Evolutionary conservation across 768 basidiomycete genomes (phyloP).

Genomic region (Clitopilus passeckerianus): DNA sequence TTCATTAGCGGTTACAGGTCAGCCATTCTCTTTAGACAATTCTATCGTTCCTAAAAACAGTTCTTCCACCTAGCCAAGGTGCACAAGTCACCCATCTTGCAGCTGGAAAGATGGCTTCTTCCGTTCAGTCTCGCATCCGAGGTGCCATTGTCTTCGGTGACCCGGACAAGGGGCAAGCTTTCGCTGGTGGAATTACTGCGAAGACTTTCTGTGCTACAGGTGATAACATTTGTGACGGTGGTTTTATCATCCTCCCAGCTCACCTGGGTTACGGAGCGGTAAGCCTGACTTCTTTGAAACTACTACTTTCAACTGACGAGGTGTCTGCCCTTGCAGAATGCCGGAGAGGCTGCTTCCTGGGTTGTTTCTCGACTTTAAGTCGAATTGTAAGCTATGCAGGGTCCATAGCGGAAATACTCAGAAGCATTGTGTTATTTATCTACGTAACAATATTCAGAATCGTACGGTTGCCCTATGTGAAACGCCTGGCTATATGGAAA

Average conservation of each 20-base stretch:
- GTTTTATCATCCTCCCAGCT: constrained; percentile 11
- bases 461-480: too few species aligned
- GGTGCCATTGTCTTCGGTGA: constrained; percentile 20
- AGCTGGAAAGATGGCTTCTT: constrained; percentile 24
- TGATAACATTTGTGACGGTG: constrained; percentile 16
- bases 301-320: background rate
- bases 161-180: constrained; percentile 16
- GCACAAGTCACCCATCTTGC: constrained; percentile 34
- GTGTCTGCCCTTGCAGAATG: constrained; percentile 2
- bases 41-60: too few species aligned
- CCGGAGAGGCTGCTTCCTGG: constrained; percentile 3
- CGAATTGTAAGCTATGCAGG: background rate
- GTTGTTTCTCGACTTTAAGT: constrained; percentile 6
- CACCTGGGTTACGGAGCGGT: constrained; percentile 17
- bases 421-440: too few species aligned
- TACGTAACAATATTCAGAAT: too few species aligned
- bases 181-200: constrained; percentile 11
- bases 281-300: background rate
- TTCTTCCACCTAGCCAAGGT: constrained; percentile 23
- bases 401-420: too few species aligned
- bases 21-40: background rate
- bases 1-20: constrained; percentile 31
- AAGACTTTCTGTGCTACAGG: constrained; percentile 17
- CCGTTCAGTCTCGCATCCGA: constrained; percentile 13
- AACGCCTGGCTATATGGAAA: too few species aligned